Conservation (phyloP, 257 asterid genomes). For the Salvia miltiorrhiza region DNA sequence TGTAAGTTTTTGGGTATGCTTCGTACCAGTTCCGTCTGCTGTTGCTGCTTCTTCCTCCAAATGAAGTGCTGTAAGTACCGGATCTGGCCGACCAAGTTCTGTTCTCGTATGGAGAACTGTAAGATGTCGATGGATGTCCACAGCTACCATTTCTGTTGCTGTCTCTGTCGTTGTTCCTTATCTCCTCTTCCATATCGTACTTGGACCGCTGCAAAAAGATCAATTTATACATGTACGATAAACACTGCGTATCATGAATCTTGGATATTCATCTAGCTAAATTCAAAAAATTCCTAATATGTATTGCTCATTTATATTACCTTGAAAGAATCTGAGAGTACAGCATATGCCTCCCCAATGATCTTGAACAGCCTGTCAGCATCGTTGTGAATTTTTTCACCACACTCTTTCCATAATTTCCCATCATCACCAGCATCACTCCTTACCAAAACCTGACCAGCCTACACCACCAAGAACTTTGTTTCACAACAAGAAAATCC, state of each 20-base stretch:
- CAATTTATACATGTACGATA: not conserved
- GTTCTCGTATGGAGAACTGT: constrained; percentile 51
- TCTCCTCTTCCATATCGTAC: constrained; percentile 63
- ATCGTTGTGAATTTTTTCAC: constrained; percentile 71
- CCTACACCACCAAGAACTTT: constrained; percentile 45
- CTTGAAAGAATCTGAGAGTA: constrained; percentile 84
- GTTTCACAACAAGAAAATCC: constrained; percentile 8
- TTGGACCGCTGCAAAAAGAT: constrained; percentile 54
- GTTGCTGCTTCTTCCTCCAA: constrained; percentile 51
- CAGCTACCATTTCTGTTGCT: constrained; percentile 37
- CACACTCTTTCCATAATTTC: constrained; percentile 66
- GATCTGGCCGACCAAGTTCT: constrained; percentile 44
- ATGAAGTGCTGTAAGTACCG: constrained; percentile 40
- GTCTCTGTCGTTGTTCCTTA: constrained; percentile 35
- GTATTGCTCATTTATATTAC: constrained; percentile 26
- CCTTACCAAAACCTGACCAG: constrained; percentile 73
- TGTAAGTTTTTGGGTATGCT: constrained; percentile 28
- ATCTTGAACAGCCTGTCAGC: constrained; percentile 89
- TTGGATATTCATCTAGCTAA: not conserved
- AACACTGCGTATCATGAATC: not conserved
- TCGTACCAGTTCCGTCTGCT: constrained; percentile 52
- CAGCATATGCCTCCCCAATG: constrained; percentile 92
- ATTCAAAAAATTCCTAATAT: not conserved
- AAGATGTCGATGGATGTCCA: constrained; percentile 49
- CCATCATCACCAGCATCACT: constrained; percentile 67